These are phyloP conservation scores for Neonectria sp. DNA, from an alignment of 2,329 filamentous ascomycete genomes.

Conservation along the genomic window DNA sequence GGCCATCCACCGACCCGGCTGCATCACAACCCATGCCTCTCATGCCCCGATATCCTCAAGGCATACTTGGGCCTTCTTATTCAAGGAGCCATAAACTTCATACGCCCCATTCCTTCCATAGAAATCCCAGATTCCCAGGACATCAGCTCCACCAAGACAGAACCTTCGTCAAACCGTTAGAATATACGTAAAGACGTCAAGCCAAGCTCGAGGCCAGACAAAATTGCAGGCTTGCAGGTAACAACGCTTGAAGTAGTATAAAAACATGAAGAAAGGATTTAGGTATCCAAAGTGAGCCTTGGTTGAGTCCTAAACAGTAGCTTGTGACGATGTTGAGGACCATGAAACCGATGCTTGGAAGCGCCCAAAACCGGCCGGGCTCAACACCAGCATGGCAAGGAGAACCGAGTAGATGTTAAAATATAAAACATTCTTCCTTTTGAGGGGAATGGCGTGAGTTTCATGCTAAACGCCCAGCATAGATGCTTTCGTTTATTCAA, in stretches of 20 bases:
- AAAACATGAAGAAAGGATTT: background rate
- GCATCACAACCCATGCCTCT: background rate
- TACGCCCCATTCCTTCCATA: background rate
- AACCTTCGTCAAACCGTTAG: background rate
- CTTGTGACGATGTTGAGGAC: background rate
- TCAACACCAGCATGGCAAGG: background rate
- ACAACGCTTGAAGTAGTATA: background rate
- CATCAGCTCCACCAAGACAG: background rate
- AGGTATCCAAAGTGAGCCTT: background rate
- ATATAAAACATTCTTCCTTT: background rate
- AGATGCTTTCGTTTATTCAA: background rate
- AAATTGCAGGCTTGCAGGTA: constrained; percentile 9
- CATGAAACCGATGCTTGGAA: background rate
- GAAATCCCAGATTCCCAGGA: background rate
- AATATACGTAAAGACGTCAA: background rate
- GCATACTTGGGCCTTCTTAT: background rate
- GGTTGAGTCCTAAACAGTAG: background rate
- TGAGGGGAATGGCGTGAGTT: background rate
- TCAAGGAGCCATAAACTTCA: background rate
- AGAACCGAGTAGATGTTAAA: background rate
- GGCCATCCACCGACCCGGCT: background rate
- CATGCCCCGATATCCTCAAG: background rate
- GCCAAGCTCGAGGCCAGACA: background rate
- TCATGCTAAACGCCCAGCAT: too few species aligned
- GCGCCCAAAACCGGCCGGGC: background rate